Percentiles rank a stretch among this genome's conserved stretches.
These are phyloP conservation scores for Pseudogymnoascus destructans DNA, from an alignment of 2,329 filamentous ascomycete species.

Conservation along the genomic window DNA sequence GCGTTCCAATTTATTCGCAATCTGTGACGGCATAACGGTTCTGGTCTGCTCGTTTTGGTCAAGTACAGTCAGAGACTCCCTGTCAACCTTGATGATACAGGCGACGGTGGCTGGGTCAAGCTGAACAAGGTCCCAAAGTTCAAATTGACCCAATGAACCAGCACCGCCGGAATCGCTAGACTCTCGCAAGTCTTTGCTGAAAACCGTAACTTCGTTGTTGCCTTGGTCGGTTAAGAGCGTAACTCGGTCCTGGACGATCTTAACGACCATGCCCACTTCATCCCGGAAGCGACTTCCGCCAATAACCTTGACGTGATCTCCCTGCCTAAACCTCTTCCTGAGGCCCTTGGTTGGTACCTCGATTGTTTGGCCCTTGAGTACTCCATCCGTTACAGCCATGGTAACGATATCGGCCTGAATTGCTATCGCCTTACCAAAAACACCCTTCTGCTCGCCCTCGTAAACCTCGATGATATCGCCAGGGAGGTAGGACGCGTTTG, in stretches of 20 bases:
- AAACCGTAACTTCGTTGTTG: slow-evolving; percentile 89
- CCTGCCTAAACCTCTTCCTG: slow-evolving; percentile 81
- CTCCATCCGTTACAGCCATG: slow-evolving; percentile 70
- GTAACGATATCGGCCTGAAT: slow-evolving; percentile 89
- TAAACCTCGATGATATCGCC: slow-evolving; percentile 97
- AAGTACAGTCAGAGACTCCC: slow-evolving; percentile 77
- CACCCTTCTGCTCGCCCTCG: slow-evolving; percentile 85
- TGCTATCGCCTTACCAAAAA: slow-evolving; percentile 71
- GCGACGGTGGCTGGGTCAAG: slow-evolving; percentile 85
- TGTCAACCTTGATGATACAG: slow-evolving; percentile 88
- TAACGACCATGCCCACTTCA: slow-evolving; percentile 93
- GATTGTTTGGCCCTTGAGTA: slow-evolving; percentile 68
- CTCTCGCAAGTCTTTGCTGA: slow-evolving; percentile 90
- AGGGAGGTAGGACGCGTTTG: slow-evolving; percentile 72
- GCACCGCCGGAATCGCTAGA: slow-evolving; percentile 84
- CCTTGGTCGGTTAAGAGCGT: slow-evolving; percentile 88
- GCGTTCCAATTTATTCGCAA: slow-evolving; percentile 75
- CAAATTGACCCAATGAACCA: slow-evolving; percentile 73
- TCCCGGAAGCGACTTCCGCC: slow-evolving; percentile 88
- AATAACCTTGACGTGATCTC: slow-evolving; percentile 98
- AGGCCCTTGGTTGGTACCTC: slow-evolving; percentile 87
- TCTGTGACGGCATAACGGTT: slow-evolving; percentile 77
- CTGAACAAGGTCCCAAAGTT: slow-evolving; percentile 87
- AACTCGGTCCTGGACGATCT: slow-evolving; percentile 82
- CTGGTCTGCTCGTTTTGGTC: slow-evolving; percentile 80